Percentiles rank a stretch among this genome's conserved stretches.
These are phyloP conservation scores for Quercus alba DNA, from an alignment of 306 rosid species.

Conservation along the genomic window DNA sequence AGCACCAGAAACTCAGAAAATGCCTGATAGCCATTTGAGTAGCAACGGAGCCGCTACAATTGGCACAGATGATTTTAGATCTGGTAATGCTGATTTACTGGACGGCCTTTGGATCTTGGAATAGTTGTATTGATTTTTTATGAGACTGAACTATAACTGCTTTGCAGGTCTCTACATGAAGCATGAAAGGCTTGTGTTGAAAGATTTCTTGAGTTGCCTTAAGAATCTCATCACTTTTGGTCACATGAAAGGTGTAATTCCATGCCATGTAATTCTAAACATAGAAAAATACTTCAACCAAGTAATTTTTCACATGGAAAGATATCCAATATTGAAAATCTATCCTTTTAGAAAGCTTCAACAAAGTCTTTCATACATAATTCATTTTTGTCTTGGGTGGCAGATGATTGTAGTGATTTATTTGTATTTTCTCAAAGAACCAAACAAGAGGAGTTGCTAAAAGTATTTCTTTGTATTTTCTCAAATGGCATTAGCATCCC, in stretches of 20 bases:
- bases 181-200: conserved; percentile 80
- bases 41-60: conserved; percentile 60
- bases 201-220: conserved; percentile 74
- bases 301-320: not conserved
- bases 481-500: not conserved
- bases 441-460: not conserved
- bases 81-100: conserved; percentile 62
- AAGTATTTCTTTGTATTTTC: not conserved
- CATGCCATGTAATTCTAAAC: not conserved
- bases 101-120: conserved; percentile 89
- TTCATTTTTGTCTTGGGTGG: not conserved
- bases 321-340: not conserved
- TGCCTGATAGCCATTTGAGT: conserved; percentile 60
- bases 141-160: conserved; percentile 77
- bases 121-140: conserved; percentile 89
- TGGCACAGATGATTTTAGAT: conserved; percentile 59
- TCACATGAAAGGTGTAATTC: conserved; percentile 63
- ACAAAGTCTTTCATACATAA: not conserved
- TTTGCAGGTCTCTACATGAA: conserved; percentile 69
- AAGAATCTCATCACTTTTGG: conserved; percentile 83
- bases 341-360: not conserved
- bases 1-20: conserved; percentile 56
- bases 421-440: not conserved
- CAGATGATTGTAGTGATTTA: not conserved
- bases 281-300: not conserved